Evolutionary conservation across 2,329 filamentous ascomycete species (phyloP).

Genomic region (Didymella exigua): DNA sequence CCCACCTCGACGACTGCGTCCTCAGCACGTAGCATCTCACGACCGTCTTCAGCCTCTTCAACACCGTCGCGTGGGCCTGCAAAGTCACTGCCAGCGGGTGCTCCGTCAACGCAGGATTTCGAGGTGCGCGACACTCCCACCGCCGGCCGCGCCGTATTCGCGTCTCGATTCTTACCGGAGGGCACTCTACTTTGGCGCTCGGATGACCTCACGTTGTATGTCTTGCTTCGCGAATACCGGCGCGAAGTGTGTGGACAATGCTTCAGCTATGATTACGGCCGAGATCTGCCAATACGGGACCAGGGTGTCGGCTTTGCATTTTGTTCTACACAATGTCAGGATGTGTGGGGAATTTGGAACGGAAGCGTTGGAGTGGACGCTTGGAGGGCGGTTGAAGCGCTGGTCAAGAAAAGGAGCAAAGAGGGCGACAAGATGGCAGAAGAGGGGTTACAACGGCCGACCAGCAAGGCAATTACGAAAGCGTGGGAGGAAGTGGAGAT

Average conservation of each 20-base stretch:
- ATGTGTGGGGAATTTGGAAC: slow-evolving; percentile 42
- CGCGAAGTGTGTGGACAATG: slow-evolving; percentile 57
- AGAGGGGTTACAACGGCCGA: slow-evolving; percentile 34
- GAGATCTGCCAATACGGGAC: slow-evolving; percentile 49
- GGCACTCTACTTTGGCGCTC: slow-evolving; percentile 47
- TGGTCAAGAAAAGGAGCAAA: slow-evolving; percentile 39
- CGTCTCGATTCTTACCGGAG: slow-evolving; percentile 41
- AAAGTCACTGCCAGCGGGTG: slow-evolving; percentile 27
- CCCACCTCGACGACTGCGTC: slow-evolving; percentile 19
- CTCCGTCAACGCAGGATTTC: slow-evolving; percentile 41
- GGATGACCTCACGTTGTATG: slow-evolving; percentile 47
- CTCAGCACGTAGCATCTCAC: slow-evolving; percentile 22
- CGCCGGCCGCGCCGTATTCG: slow-evolving; percentile 55
- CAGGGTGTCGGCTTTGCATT: slow-evolving; percentile 51
- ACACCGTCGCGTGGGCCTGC: slow-evolving; percentile 7
- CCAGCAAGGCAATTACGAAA: slow-evolving; percentile 31
- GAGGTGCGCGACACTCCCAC: slow-evolving; percentile 49
- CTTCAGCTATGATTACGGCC: slow-evolving; percentile 54
- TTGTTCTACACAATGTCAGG: slow-evolving; percentile 47
- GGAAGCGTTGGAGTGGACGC: slow-evolving; percentile 39
- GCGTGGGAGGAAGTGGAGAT: slow-evolving; percentile 34
- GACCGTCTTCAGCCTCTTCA: slow-evolving; percentile 22
- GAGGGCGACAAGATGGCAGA: slow-evolving; percentile 46
- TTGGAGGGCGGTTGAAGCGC: slow-evolving; percentile 43
- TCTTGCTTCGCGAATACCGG: slow-evolving; percentile 54